Base-by-base conservation (phyloP, 176 grass and related monocot genomes). In the Eragrostis curvula region DNA sequence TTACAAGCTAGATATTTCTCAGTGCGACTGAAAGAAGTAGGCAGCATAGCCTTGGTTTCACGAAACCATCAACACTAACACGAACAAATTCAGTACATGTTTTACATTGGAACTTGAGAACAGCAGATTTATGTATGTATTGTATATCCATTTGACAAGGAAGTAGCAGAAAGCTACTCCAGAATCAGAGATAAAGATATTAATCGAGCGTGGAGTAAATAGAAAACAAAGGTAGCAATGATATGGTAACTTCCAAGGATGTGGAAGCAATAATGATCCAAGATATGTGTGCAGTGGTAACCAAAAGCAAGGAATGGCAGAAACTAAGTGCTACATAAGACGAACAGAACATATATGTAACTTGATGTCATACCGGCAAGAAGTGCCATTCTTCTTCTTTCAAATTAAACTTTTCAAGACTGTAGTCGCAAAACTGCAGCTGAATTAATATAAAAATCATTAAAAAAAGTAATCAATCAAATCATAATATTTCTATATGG, bases 361-460 rank as follows among this genome's bases (percentile, higher is more conserved):
- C 18, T 52, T 63, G 30, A 50, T 68, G 17, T 11, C 76, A 70
- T 89, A 85, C 87, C 77, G 68, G 88, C 78, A 98, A 87, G 66
- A 98, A 98, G 30, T 85, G 79, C 95, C 95, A 98, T 66, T 88
- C 86, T 88, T 98, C 90, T 21, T 89, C 79, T 81, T 45, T 82
- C 85, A 98, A 55, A 85, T 98, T 71, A 77, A 98, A 73, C 24
- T 82, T 81, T 82, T 95, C 90, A 42, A 76, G 67, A 79, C 79
- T 79, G 80, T 68, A 48, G 81, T 91, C 92, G n/a, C 32, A 50
- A 89, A 87, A 92, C 82, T 89, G 88, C 74, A 98, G 89, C 92
- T 98, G 70, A 20, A 81, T 78, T 43, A 79, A 68, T 43, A 83
- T 55, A 76, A 74, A 82, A 16, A 86, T 71, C 25, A 85, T 79